A percentile compares a stretch with the other conserved stretches of the same genome.
phyloP scores from a whole-genome alignment of 2,329 filamentous ascomycete genomes.

The Magnaporthiopsis poae region DNA sequence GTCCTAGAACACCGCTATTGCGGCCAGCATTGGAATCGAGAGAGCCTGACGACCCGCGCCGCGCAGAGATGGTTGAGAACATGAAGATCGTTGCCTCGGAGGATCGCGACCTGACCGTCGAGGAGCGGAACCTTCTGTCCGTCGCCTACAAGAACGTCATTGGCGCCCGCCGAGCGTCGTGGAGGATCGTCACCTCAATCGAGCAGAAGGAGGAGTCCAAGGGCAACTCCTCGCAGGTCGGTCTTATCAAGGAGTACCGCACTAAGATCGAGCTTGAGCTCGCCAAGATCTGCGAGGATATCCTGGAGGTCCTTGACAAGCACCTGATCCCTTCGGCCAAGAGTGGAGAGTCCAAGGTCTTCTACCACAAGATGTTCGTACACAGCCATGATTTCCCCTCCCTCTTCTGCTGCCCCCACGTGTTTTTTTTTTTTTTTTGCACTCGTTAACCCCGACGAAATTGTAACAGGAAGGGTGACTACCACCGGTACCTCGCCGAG shows the following conservation, averaged over 20 bases:
- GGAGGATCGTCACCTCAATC: constrained; percentile 96
- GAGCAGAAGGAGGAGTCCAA: constrained; percentile 99
- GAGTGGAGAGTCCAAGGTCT: constrained; percentile 96
- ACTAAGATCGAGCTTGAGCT: constrained; percentile 97
- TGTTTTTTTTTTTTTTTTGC: constrained; percentile 5
- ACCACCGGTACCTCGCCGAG: constrained; percentile 97
- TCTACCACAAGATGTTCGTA: constrained; percentile 96
- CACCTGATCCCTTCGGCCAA: constrained; percentile 89
- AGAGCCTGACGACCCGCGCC: constrained; percentile 11
- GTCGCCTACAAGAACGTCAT: constrained; percentile 99
- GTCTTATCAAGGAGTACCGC: constrained; percentile 93
- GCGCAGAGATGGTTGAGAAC: constrained; percentile 95
- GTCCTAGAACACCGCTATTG: neutral
- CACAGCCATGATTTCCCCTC: neutral
- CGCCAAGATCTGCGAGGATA: constrained; percentile 94
- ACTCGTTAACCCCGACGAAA: constrained; percentile 14
- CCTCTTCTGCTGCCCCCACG: neutral
- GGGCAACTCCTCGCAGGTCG: constrained; percentile 85
- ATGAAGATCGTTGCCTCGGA: constrained; percentile 97
- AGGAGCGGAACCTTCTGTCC: constrained; percentile 94
- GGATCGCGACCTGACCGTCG: constrained; percentile 72
- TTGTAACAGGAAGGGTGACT: constrained; percentile 85
- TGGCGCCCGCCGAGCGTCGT: constrained; percentile 88
- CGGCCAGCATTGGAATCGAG: constrained; percentile 7
- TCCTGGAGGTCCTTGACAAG: constrained; percentile 87